Percentiles rank a stretch among this genome's conserved stretches.
phyloP scores from a whole-genome alignment of 495 filamentous ascomycete genomes.

The Delitschia confertaspora region DNA sequence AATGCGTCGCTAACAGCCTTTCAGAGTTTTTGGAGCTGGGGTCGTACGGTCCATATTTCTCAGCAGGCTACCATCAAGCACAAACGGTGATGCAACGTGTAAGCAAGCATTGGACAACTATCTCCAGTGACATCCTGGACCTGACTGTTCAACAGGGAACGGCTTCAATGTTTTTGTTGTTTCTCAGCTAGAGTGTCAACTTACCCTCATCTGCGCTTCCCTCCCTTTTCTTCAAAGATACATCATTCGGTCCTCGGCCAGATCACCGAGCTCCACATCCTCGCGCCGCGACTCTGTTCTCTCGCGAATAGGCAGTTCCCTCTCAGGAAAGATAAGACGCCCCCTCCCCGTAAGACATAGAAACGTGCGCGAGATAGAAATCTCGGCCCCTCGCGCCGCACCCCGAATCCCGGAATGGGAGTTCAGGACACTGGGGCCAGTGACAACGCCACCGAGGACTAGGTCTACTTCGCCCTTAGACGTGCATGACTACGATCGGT shows the following conservation, averaged over 20 bases:
- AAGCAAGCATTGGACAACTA: background rate
- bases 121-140: background rate
- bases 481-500: slow-evolving; percentile 9
- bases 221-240: slow-evolving; percentile 21
- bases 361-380: slow-evolving; percentile 2
- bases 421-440: slow-evolving; percentile 11
- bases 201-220: slow-evolving; percentile 27
- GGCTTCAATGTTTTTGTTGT: slow-evolving; percentile 27
- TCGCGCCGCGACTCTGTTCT: slow-evolving; percentile 14
- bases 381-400: slow-evolving; percentile 9
- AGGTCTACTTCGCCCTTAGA: slow-evolving; percentile 1
- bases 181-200: slow-evolving; percentile 26
- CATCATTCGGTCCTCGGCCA: slow-evolving; percentile 7
- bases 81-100: slow-evolving; percentile 26
- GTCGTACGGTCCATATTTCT: slow-evolving; percentile 26
- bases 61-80: slow-evolving; percentile 13
- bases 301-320: slow-evolving; percentile 15
- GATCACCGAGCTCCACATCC: slow-evolving; percentile 2
- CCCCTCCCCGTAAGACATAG: slow-evolving; percentile 2
- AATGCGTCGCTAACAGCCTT: background rate
- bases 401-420: slow-evolving; percentile 25
- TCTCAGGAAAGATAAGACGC: slow-evolving; percentile 5
- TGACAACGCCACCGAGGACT: slow-evolving; percentile 9
- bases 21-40: slow-evolving; percentile 21
- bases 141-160: slow-evolving; percentile 16